Percentiles rank a stretch among this genome's conserved stretches.
Evolutionary conservation across 495 filamentous ascomycete genomes (phyloP).

Genomic region (Amniculicola lignicola): DNA sequence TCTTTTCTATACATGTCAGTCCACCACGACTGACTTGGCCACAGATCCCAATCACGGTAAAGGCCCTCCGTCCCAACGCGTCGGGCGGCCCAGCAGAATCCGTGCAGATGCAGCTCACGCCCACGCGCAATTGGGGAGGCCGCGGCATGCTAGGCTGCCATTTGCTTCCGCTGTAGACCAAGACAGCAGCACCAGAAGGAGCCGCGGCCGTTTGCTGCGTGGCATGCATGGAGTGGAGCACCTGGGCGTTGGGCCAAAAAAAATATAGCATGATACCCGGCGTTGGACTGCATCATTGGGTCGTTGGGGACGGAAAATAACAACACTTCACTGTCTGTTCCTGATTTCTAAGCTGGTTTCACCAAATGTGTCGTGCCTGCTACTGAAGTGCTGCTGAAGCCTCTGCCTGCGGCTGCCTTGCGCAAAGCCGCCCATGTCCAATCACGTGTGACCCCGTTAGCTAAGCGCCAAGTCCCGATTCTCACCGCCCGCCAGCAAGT

Average conservation of each 20-base stretch:
- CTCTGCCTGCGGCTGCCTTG: slow-evolving; percentile 31
- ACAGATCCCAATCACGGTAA: slow-evolving; percentile 67
- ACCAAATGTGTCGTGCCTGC: not conserved
- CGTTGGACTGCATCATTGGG: slow-evolving; percentile 17
- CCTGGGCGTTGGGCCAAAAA: slow-evolving; percentile 2
- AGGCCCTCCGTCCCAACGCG: slow-evolving; percentile 49
- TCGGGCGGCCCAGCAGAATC: slow-evolving; percentile 47
- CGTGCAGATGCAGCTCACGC: slow-evolving; percentile 66
- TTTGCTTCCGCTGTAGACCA: slow-evolving; percentile 63
- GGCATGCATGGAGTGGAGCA: slow-evolving; percentile 35
- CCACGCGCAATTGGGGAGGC: slow-evolving; percentile 80
- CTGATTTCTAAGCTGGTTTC: slow-evolving; percentile 15
- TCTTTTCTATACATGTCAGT: not conserved
- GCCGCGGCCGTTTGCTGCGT: slow-evolving; percentile 22
- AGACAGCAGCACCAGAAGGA: not conserved
- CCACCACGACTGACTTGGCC: slow-evolving; percentile 11
- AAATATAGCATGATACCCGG: slow-evolving; percentile 35
- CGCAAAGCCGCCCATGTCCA: not conserved
- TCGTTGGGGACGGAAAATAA: not conserved
- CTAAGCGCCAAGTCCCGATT: slow-evolving; percentile 5
- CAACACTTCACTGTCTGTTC: not conserved
- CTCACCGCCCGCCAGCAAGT: slow-evolving; percentile 26
- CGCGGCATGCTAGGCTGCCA: slow-evolving; percentile 85
- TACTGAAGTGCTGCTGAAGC: not conserved
- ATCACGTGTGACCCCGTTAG: slow-evolving; percentile 4